Base-by-base conservation (phyloP, 1,139 yeast genomes). In the Kodamaea anthophila region DNA sequence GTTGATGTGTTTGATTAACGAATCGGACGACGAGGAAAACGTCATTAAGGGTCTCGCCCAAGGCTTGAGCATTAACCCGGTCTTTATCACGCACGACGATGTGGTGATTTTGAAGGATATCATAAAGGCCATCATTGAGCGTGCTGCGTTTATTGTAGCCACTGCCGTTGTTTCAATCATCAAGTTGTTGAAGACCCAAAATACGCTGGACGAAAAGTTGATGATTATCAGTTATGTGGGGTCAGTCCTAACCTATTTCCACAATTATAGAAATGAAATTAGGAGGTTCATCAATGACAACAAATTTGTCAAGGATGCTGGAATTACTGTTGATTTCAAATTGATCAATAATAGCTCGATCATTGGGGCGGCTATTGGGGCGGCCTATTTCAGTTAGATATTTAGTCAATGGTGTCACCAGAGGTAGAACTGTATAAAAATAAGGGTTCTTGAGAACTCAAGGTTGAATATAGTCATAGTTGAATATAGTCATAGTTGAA, bases 361-460 rank as follows among this genome's bases (percentile, higher is more conserved):
- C 21, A 59, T 65, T 20, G 73, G 73, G 4, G 68, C 72, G 27
- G 72, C 73, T 15, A 65, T 66, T 30, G 71, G 70, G 9, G 72
- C 72, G 24, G 72, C 72, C 11, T 63, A 52, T 38, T 49, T 48
- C 24, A 29, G 26, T 18, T 19, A n/a, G n/a, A n/a, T n/a, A n/a
- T n/a, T n/a, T n/a, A n/a, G n/a, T n/a, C n/a, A n/a, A n/a, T n/a
- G n/a, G n/a, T n/a, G n/a, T n/a, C n/a, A n/a, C n/a, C n/a, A n/a
- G n/a, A n/a, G n/a, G n/a, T n/a, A n/a, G n/a, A n/a, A n/a, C n/a
- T n/a, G n/a, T n/a, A n/a, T n/a, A n/a, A n/a, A n/a, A n/a, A n/a
- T n/a, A n/a, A n/a, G n/a, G n/a, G n/a, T n/a, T n/a, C n/a, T n/a
- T n/a, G n/a, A n/a, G n/a, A n/a, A n/a, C n/a, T n/a, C n/a, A n/a